A percentile compares a stretch with the other conserved stretches of the same genome.
These are phyloP conservation scores for Santalum album DNA, from an alignment of 164 flowering plant genomes.

Conservation along the genomic window DNA sequence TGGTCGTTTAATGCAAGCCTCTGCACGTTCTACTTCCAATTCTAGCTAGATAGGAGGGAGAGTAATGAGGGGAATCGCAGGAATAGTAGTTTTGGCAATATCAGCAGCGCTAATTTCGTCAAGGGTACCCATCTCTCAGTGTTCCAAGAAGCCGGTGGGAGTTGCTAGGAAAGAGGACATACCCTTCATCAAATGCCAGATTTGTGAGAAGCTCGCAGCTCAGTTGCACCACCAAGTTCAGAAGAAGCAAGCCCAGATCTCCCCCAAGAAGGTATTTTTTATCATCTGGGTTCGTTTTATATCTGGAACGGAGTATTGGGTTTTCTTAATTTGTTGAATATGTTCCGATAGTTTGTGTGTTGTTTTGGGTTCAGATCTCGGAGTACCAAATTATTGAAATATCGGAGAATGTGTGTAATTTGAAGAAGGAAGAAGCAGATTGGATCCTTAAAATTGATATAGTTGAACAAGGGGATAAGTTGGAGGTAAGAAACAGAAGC, in stretches of 20 bases:
- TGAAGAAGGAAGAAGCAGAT: slow-evolving; percentile 92
- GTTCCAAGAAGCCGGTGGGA: slow-evolving; percentile 43
- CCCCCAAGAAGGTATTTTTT: slow-evolving; percentile 70
- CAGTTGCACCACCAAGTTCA: slow-evolving; percentile 52
- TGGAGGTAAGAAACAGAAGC: slow-evolving; percentile 73
- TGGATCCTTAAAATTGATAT: slow-evolving; percentile 84
- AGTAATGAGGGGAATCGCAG: slow-evolving; percentile 13
- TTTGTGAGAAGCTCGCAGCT: slow-evolving; percentile 66
- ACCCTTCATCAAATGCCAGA: slow-evolving; percentile 80
- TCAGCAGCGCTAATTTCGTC: slow-evolving; percentile 21
- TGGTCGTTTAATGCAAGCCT: neutral
- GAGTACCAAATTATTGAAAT: slow-evolving; percentile 83
- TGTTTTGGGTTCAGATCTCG: slow-evolving; percentile 41
- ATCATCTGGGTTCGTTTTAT: slow-evolving; percentile 5
- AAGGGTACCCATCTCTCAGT: slow-evolving; percentile 24
- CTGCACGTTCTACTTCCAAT: neutral
- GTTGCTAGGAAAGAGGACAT: slow-evolving; percentile 72
- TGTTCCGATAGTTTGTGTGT: neutral
- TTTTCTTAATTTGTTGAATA: neutral
- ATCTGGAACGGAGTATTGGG: slow-evolving; percentile 4
- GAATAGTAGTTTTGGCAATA: slow-evolving; percentile 6
- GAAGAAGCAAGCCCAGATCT: slow-evolving; percentile 55
- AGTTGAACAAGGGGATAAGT: slow-evolving; percentile 57
- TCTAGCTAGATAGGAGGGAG: neutral
- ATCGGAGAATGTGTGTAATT: slow-evolving; percentile 80